Percentiles rank a stretch among this genome's conserved stretches.
Evolutionary conservation across 2,329 filamentous ascomycete genomes (phyloP).

Genomic region (Sordariomycetes sp.): DNA sequence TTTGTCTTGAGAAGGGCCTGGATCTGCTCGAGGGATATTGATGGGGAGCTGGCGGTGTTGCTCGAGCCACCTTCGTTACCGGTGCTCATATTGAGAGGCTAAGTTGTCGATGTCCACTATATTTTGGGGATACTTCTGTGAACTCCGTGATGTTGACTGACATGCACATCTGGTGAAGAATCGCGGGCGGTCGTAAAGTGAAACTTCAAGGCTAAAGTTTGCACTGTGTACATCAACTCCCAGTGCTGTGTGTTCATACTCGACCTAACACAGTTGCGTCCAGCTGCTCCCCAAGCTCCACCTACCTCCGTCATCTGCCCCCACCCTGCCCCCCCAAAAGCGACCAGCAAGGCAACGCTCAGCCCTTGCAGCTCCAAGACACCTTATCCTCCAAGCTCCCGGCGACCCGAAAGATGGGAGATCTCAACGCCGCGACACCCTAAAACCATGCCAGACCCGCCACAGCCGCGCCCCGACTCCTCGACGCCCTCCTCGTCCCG

Average conservation of each 20-base stretch:
- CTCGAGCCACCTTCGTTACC: neutral
- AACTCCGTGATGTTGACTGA: neutral
- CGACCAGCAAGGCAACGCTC: neutral
- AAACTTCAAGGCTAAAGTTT: neutral
- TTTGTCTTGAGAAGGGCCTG: conserved; percentile 41
- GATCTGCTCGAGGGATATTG: conserved; percentile 30
- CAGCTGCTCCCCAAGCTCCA: neutral
- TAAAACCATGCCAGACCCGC: conserved; percentile 25
- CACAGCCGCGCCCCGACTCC: conserved; percentile 18
- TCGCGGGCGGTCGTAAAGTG: neutral
- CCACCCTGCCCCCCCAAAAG: no score
- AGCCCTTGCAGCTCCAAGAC: neutral
- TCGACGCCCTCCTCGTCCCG: conserved; percentile 21
- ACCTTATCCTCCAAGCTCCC: neutral
- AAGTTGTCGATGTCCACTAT: neutral
- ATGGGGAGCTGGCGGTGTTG: neutral
- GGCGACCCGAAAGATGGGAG: conserved; percentile 3
- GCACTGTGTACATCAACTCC: neutral
- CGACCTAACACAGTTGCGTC: neutral
- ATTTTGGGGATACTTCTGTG: neutral
- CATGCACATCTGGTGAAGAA: neutral
- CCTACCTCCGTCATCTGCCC: neutral
- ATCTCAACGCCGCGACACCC: neutral
- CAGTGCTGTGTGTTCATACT: no score
- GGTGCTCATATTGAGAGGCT: neutral